These are phyloP conservation scores for Hypoxylon sp. DNA, from an alignment of 2,329 filamentous ascomycete genomes.

Conservation along the genomic window DNA sequence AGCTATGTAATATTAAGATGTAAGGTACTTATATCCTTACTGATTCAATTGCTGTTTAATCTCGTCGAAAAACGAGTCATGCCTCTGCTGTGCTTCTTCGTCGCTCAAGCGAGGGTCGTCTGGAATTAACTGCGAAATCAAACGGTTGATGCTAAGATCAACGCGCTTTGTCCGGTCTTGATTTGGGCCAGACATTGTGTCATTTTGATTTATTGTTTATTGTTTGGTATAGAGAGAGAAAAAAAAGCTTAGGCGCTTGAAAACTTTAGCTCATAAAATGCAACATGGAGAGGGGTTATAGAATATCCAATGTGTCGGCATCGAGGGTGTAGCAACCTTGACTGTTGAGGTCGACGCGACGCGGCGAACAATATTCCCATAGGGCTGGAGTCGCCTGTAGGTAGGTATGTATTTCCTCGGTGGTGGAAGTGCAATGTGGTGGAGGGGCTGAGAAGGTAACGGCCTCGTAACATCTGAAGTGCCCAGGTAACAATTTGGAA, in stretches of 20 bases:
- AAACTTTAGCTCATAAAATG: slow-evolving; percentile 10
- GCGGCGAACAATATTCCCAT: slow-evolving; percentile 20
- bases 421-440: neutral
- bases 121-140: slow-evolving; percentile 82
- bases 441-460: slow-evolving; percentile 3
- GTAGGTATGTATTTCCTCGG: slow-evolving; percentile 1
- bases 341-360: slow-evolving; percentile 18
- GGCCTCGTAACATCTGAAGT: slow-evolving; percentile 3
- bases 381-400: neutral
- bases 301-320: slow-evolving; percentile 9
- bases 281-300: slow-evolving; percentile 1
- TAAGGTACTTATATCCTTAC: slow-evolving; percentile 56
- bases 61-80: slow-evolving; percentile 72
- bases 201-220: slow-evolving; percentile 48
- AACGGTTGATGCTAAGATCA: slow-evolving; percentile 82
- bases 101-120: slow-evolving; percentile 76
- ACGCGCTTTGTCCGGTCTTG: slow-evolving; percentile 75
- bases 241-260: neutral
- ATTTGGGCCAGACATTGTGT: slow-evolving; percentile 69
- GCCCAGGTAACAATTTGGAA: slow-evolving; percentile 12
- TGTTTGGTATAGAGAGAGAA: neutral
- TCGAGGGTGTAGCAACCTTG: slow-evolving; percentile 8
- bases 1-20: slow-evolving; percentile 11
- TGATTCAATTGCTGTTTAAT: slow-evolving; percentile 67
- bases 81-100: slow-evolving; percentile 76